A percentile compares a stretch with the other conserved stretches of the same genome.
phyloP scores from a whole-genome alignment of 192 early-diverging fungal genomes.

The Backusella sp. region DNA sequence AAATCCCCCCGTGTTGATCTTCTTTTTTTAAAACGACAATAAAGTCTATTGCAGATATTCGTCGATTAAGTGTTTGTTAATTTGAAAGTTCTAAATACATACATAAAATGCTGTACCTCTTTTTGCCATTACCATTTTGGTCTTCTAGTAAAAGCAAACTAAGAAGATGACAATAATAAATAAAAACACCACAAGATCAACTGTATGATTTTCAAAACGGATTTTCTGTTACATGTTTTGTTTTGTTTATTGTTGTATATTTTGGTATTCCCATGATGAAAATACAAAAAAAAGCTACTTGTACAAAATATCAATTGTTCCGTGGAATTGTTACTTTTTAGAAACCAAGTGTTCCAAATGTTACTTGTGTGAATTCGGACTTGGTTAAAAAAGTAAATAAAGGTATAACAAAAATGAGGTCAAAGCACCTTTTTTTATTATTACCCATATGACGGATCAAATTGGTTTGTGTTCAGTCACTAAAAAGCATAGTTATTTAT shows the following conservation, averaged over 20 bases:
- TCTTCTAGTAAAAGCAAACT: not conserved
- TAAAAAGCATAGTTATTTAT: not conserved
- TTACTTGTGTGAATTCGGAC: not conserved
- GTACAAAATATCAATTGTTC: not conserved
- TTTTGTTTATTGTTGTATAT: not conserved
- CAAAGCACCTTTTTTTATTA: not conserved
- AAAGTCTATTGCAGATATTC: not conserved
- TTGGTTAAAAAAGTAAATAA: not conserved
- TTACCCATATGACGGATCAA: not conserved
- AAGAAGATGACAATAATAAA: not conserved
- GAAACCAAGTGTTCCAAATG: not conserved
- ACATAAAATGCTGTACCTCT: not conserved
- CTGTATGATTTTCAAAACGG: not conserved
- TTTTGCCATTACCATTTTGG: not conserved
- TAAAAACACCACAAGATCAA: not conserved
- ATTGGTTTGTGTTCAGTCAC: not conserved
- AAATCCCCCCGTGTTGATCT: not conserved
- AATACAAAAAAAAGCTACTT: not conserved
- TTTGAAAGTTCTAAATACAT: not conserved
- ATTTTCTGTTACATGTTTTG: not conserved
- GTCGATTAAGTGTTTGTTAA: not conserved
- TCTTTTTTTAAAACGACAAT: not conserved
- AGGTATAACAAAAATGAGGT: slow-evolving; percentile 1
- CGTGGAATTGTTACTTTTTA: slow-evolving; percentile 4
- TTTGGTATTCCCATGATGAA: not conserved